Percentiles rank a stretch among this genome's conserved stretches.
Conservation (phyloP, 768 basidiomycete genomes). For the Podaxis rugospora region DNA sequence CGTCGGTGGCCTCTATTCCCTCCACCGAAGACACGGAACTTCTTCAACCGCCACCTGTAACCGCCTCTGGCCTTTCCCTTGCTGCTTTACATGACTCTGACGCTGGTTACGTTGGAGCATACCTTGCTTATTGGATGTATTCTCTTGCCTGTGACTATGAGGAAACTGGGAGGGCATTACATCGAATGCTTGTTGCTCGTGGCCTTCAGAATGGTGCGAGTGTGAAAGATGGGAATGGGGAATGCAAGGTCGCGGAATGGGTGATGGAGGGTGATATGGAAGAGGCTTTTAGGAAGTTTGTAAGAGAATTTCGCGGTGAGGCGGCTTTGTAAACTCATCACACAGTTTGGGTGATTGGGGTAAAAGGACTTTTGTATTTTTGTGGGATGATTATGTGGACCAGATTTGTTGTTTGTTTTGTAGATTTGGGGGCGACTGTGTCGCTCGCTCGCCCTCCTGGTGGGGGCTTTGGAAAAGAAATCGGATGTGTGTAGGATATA, state of each 20-base stretch:
- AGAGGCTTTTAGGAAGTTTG: constrained; percentile 25
- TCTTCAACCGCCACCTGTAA: constrained; percentile 9
- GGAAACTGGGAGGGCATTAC: constrained; percentile 34
- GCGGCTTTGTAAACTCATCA: not conserved
- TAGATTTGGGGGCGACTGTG: not conserved
- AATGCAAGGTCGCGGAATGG: not conserved
- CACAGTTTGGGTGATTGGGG: not conserved
- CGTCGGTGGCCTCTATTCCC: not conserved
- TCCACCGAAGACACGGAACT: not conserved
- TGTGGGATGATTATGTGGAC: not conserved
- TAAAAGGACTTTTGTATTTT: not conserved
- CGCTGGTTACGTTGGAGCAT: constrained; percentile 37
- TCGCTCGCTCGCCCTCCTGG: not conserved
- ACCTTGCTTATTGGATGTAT: constrained; percentile 40
- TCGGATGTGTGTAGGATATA: not conserved
- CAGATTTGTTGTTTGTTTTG: not conserved
- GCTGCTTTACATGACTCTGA: constrained; percentile 37
- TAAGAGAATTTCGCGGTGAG: constrained; percentile 17
- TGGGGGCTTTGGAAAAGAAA: not conserved
- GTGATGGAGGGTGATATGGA: constrained; percentile 23
- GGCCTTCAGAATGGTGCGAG: not conserved
- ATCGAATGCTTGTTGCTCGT: constrained; percentile 24
- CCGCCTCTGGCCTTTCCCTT: constrained; percentile 30
- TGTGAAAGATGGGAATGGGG: not conserved
- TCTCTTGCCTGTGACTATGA: constrained; percentile 39